Evolutionary conservation across 2,329 filamentous ascomycete species (phyloP), one percentile per base, ranked within the genome.

Genomic region (Phyllosticta ampelicida): DNA sequence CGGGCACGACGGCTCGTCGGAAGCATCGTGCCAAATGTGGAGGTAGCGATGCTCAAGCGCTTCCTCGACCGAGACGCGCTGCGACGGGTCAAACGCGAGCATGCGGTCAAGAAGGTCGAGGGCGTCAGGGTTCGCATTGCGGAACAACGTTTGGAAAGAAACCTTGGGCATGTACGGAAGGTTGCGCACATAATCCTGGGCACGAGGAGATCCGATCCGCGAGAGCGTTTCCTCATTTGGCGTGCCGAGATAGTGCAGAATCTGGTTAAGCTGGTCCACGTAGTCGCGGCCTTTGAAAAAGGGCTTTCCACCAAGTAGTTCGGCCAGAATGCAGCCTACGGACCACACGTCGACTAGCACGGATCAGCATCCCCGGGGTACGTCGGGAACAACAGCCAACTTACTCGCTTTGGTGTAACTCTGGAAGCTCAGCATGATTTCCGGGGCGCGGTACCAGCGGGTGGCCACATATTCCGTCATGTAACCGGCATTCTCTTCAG

Each of bases 251-350:
- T 95, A 96, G 78, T 97, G 91, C 58, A 99, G 82, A 69, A 99
- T 99, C 77, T 99, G 94, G 80, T 99, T 99, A 64, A 99, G 84
- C 78, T 99, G 94, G 75, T 99, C 94, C 73, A 99, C 94, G 70
- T 99, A 99, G 77, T 99, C 94, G 62, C 94, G 89, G 60, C 94
- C 94, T 77, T 99, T 99, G 82, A 99, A 97, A 81, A 99, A 99
- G 50, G 94, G 94, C 61, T 95, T 88, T 61, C 94, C 92, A 62
- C 94, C 94, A 36, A 99, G 84, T 11, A 99, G 84, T 74, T 99
- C 94, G 56, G 94, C 94, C 56, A 99, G 83, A 67, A 99, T 99
- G 71, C 94, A 99, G 61, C 94, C 94, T 50, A 99, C 92, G 9
- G 94, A 99, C 94, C 94, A 99, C 30, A 99, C 92, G 71, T 99